Evolutionary conservation across 495 filamentous ascomycete genomes (phyloP), one percentile per base, ranked within the genome.

Genomic region (Aspergillus sclerotioniger): DNA sequence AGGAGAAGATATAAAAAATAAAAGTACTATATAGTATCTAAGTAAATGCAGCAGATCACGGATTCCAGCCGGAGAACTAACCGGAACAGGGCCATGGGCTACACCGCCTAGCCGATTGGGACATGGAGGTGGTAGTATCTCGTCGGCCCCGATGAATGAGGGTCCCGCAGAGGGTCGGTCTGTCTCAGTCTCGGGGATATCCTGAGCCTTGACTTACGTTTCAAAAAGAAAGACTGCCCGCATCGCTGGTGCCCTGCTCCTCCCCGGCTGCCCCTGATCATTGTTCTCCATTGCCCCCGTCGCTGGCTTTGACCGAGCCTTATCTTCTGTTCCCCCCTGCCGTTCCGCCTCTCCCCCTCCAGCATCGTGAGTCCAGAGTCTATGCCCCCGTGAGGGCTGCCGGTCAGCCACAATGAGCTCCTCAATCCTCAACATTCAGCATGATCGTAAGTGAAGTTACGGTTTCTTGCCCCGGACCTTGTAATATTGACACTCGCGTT

Each of bases 361-460:
- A 52, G 41, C 19, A 12, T 52, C 20, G 49, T 43, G 58, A 60
- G 47, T 53, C 44, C 32, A 35, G 44, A 53, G 6, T 37, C 51
- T 48, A 54, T 58, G 57, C 51, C 59, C 64, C 59, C 54, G 53
- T 49, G 67, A 66, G 71, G 67, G 70, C 70, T 72, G 72, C 71
- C 67, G 62, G 60, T 56, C 61, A 60, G 72, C 67, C 67, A 77
- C 57, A 44, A 81, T 82, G 77, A 73, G 73, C 62, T 65, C 75
- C 63, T 82, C 80, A 35, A 67, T 80, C 60, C 78, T 82, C 57
- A 71, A 67, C 59, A 76, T 81, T 56, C 80, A 81, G 63, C 76
- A 75, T 56, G 78, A 83, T 56, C 77, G 80, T 82, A 64, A 50
- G 79, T 70, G 53, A 3, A 54, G 29, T 37, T 29, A 31, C 44